Evolutionary conservation across 164 flowering plant genomes (phyloP).

Genomic region (Sextonia rubra): DNA sequence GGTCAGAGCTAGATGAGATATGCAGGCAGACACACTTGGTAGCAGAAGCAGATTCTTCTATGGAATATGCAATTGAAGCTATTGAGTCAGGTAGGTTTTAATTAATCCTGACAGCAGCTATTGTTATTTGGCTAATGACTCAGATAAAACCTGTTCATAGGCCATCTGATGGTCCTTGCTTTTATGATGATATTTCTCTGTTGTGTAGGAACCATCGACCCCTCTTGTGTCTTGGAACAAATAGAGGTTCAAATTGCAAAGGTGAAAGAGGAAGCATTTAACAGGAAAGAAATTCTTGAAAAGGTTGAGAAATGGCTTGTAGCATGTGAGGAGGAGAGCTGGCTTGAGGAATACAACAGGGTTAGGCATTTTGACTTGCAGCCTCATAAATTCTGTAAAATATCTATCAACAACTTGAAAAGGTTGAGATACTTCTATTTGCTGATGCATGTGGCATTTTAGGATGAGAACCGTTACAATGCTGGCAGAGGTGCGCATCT

Average conservation of each 20-base stretch:
- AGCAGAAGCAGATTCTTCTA: constrained; percentile 39
- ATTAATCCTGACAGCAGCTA: not conserved
- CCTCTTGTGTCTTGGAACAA: constrained; percentile 39
- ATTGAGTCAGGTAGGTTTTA: constrained; percentile 61
- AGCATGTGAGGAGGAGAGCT: constrained; percentile 83
- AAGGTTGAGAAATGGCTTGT: constrained; percentile 76
- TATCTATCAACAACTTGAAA: too few species aligned
- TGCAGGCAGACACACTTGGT: constrained; percentile 71
- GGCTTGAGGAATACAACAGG: constrained; percentile 88
- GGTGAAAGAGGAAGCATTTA: constrained; percentile 64
- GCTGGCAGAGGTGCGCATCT: constrained; percentile 81
- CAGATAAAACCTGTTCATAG: not conserved
- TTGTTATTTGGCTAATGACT: not conserved
- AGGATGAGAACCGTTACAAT: constrained; percentile 78
- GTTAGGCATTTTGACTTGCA: constrained; percentile 23
- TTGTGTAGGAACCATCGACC: constrained; percentile 53
- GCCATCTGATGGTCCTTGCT: not conserved
- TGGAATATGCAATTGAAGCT: constrained; percentile 59
- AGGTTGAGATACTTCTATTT: not conserved
- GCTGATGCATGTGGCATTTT: constrained; percentile 7
- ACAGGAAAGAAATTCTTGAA: constrained; percentile 78
- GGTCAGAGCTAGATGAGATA: constrained; percentile 75
- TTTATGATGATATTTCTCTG: not conserved
- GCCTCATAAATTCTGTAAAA: too few species aligned
- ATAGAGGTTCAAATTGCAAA: constrained; percentile 56